Conservation (phyloP, 441 rosid genomes). For the Flueggea neowawraea region DNA sequence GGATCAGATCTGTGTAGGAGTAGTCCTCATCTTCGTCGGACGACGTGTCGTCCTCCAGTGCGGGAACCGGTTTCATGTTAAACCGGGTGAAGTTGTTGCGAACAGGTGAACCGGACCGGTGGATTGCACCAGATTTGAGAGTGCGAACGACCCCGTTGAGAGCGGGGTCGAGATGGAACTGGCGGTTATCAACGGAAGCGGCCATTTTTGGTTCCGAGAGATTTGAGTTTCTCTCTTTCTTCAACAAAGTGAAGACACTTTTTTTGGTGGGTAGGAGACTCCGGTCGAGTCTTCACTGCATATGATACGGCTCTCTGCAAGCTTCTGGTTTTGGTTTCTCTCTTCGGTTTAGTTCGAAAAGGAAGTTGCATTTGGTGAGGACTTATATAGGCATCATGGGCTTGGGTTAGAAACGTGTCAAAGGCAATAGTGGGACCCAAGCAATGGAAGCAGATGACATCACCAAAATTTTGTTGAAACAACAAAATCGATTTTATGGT, state of each 20-base stretch:
- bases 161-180: slow-evolving; percentile 46
- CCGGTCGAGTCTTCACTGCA: no score
- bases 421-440: slow-evolving; percentile 4
- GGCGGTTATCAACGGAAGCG: slow-evolving; percentile 82
- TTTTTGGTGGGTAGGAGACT: no score
- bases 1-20: slow-evolving; percentile 34
- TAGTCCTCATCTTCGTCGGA: slow-evolving; percentile 50
- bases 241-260: no score
- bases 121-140: slow-evolving; percentile 37
- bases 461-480: no score
- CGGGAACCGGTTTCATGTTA: slow-evolving; percentile 15
- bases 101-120: slow-evolving; percentile 28
- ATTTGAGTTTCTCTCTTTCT: no score
- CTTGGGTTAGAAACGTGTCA: slow-evolving; percentile 10
- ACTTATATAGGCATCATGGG: slow-evolving; percentile 39
- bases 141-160: slow-evolving; percentile 49
- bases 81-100: slow-evolving; percentile 20
- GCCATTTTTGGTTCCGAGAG: slow-evolving; percentile 40
- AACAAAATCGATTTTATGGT: no score
- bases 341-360: slow-evolving; percentile 6
- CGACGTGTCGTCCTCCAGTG: slow-evolving; percentile 24
- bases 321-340: not conserved
- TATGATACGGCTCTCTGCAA: no score
- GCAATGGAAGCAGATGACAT: not conserved
- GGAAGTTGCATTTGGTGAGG: not conserved